Percentiles rank a stretch among this genome's conserved stretches.
Conservation (phyloP, 352 stramenopile species). For the Aphanomyces euteiches region DNA sequence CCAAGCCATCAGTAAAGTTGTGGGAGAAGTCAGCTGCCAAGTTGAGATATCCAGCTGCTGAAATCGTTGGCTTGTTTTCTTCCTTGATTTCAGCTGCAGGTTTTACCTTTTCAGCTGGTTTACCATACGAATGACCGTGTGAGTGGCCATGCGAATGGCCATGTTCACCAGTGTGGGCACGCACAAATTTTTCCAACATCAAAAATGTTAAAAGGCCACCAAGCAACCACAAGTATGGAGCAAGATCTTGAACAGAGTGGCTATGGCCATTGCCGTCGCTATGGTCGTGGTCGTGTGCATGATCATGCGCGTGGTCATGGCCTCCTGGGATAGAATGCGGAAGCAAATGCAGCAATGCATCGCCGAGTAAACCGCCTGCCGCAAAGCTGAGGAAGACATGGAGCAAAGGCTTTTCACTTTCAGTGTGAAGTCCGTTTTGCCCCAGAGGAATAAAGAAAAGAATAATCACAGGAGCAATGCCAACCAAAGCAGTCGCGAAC, state of each 20-base stretch:
- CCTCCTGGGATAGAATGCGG: conserved; percentile 71
- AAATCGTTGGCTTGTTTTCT: conserved; percentile 37
- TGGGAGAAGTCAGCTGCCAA: conserved; percentile 88
- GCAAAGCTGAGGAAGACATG: conserved; percentile 87
- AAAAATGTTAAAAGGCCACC: conserved; percentile 68
- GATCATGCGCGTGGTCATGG: conserved; percentile 34
- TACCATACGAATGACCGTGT: conserved; percentile 41
- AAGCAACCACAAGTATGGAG: conserved; percentile 74
- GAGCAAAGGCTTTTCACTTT: conserved; percentile 58
- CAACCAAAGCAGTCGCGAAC: conserved; percentile 66
- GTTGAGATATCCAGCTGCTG: conserved; percentile 85
- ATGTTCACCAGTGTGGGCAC: conserved; percentile 47
- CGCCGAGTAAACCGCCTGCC: conserved; percentile 80
- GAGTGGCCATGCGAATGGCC: conserved; percentile 35
- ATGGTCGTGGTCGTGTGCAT: conserved; percentile 47
- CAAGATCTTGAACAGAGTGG: conserved; percentile 59
- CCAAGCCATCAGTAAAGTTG: conserved; percentile 92
- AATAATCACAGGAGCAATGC: conserved; percentile 62
- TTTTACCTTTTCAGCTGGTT: conserved; percentile 29
- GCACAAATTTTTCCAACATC: conserved; percentile 80
- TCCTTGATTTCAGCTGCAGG: conserved; percentile 11
- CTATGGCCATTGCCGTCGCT: conserved; percentile 38
- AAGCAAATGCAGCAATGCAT: conserved; percentile 88
- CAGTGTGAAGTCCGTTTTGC: conserved; percentile 41
- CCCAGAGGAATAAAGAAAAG: conserved; percentile 69